Evolutionary conservation across 139 green algal species (phyloP).

Genomic region (Nannochloris sp.): DNA sequence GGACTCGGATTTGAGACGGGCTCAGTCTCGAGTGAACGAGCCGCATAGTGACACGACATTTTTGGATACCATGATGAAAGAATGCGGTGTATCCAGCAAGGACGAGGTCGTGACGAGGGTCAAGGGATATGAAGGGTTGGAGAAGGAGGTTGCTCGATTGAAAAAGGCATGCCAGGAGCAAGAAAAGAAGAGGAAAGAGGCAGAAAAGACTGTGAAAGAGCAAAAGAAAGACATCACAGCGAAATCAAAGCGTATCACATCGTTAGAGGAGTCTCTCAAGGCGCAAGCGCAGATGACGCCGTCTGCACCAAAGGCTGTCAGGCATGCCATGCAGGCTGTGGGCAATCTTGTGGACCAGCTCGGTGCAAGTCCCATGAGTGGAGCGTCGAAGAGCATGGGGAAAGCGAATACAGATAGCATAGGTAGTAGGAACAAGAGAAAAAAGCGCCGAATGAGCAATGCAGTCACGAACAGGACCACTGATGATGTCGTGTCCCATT

Average conservation of each 20-base stretch:
- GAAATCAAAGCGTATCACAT: neutral
- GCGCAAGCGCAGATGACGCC: neutral
- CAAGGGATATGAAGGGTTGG: neutral
- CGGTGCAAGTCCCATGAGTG: neutral
- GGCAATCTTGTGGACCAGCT: neutral
- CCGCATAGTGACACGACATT: neutral
- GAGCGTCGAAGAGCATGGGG: too few species aligned
- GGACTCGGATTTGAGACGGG: neutral
- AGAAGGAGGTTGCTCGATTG: neutral
- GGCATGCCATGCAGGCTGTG: neutral
- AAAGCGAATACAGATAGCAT: too few species aligned
- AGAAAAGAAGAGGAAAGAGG: neutral
- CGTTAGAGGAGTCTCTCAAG: slow-evolving; percentile 1
- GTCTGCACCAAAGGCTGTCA: neutral
- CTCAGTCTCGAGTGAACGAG: neutral
- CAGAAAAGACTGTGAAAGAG: neutral
- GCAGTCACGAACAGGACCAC: too few species aligned
- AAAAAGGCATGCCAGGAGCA: neutral
- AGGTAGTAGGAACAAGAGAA: too few species aligned
- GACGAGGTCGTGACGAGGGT: neutral
- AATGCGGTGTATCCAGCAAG: neutral
- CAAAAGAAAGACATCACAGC: neutral
- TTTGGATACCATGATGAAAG: neutral
- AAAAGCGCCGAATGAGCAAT: too few species aligned
- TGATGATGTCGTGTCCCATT: too few species aligned